phyloP scores from a whole-genome alignment of 768 basidiomycete genomes.

The Lactarius tabidus region DNA sequence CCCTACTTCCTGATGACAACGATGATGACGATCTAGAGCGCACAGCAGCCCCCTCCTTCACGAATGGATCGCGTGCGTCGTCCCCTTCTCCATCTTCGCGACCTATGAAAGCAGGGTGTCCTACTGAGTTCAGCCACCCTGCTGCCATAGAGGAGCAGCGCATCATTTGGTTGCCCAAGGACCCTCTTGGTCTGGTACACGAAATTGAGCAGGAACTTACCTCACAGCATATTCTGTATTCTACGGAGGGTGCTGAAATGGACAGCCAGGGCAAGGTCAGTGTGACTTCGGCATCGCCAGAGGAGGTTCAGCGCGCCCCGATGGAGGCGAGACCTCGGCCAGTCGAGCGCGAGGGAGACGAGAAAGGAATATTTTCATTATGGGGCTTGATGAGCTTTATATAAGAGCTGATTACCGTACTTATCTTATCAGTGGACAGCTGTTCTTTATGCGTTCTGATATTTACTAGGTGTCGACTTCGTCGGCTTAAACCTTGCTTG shows the following conservation, averaged over 20 bases:
- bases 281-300: conserved; percentile 44
- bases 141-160: conserved; percentile 70
- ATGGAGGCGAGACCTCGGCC: no score
- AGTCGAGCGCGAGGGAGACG: no score
- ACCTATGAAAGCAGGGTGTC: conserved; percentile 29
- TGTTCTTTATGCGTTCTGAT: no score
- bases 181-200: conserved; percentile 58
- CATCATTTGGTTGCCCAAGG: conserved; percentile 81
- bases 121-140: conserved; percentile 78
- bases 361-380: not conserved
- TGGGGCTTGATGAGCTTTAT: no score
- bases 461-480: no score
- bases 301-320: conserved; percentile 14
- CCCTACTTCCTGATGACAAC: not conserved
- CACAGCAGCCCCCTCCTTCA: not conserved
- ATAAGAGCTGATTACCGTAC: no score
- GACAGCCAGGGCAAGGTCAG: conserved; percentile 58
- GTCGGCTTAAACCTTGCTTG: no score
- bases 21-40: not conserved
- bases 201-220: conserved; percentile 57
- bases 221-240: conserved; percentile 49
- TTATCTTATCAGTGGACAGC: no score
- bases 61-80: conserved; percentile 9
- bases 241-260: conserved; percentile 50
- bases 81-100: conserved; percentile 24